phyloP scores from a whole-genome alignment of 352 stramenopile species.

The Phytophthora fragariaefolia region DNA sequence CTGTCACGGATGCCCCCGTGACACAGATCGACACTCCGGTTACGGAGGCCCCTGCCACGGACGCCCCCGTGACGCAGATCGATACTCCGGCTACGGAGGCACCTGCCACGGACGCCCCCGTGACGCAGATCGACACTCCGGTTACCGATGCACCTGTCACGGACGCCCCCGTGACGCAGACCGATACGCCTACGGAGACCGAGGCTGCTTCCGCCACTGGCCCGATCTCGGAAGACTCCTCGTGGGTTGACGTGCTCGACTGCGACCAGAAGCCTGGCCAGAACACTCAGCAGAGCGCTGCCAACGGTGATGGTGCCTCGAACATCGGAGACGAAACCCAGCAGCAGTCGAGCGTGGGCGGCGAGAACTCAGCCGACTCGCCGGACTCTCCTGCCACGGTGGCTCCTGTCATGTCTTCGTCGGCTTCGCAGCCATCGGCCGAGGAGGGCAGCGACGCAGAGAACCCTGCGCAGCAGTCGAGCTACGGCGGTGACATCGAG shows the following conservation, averaged over 20 bases:
- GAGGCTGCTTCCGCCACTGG: not conserved
- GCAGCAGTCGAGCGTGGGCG: conserved; percentile 16
- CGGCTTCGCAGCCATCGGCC: not conserved
- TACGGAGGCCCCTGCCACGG: not conserved
- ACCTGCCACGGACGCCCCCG: not conserved
- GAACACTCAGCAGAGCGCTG: not conserved
- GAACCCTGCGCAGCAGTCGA: not conserved
- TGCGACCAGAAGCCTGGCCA: not conserved
- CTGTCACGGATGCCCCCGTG: not conserved
- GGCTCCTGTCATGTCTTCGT: not conserved
- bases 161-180: not conserved
- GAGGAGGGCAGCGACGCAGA: not conserved
- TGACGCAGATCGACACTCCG: not conserved
- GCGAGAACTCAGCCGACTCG: conserved; percentile 14
- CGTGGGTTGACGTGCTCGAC: not conserved
- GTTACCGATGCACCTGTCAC: not conserved
- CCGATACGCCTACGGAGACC: not conserved
- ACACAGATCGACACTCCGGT: not conserved
- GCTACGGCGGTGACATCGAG: not conserved
- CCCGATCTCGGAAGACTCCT: not conserved
- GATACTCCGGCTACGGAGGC: not conserved
- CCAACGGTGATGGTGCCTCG: conserved; percentile 1
- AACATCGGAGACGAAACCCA: conserved; percentile 14
- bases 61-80: not conserved
- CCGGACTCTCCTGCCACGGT: conserved; percentile 19